phyloP scores from a whole-genome alignment of 441 rosid species.

The Erodium moschatum region DNA sequence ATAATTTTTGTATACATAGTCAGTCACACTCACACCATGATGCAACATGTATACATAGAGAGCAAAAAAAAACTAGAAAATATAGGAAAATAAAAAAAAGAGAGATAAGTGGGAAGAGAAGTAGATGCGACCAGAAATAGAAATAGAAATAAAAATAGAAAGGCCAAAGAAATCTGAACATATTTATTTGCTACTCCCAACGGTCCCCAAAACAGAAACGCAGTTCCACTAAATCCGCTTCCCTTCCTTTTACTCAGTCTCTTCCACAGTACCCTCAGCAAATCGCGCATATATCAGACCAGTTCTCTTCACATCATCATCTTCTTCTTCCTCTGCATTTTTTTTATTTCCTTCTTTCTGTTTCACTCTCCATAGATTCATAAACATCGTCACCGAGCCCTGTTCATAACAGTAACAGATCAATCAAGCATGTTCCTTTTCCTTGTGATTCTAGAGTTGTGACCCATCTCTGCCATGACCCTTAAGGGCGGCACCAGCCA shows the following conservation, averaged over 20 bases:
- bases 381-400: not conserved
- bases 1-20: too few species aligned
- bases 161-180: too few species aligned
- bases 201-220: not conserved
- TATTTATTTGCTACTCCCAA: too few species aligned
- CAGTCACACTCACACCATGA: too few species aligned
- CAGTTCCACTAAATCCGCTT: not conserved
- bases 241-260: conserved; percentile 1
- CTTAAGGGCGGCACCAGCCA: conserved; percentile 72
- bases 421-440: not conserved
- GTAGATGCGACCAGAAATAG: not conserved
- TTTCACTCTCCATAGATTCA: too few species aligned
- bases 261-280: conserved; percentile 5
- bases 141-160: not conserved
- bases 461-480: conserved; percentile 38
- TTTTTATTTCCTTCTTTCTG: too few species aligned
- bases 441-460: not conserved
- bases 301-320: not conserved
- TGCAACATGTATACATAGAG: too few species aligned
- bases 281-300: conserved; percentile 10
- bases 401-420: too few species aligned
- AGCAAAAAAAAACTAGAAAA: not conserved
- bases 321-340: too few species aligned
- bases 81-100: not conserved
- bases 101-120: not conserved